A percentile compares a stretch with the other conserved stretches of the same genome.
Conservation (phyloP, 352 stramenopile species). For the Phytopythium boreale region DNA sequence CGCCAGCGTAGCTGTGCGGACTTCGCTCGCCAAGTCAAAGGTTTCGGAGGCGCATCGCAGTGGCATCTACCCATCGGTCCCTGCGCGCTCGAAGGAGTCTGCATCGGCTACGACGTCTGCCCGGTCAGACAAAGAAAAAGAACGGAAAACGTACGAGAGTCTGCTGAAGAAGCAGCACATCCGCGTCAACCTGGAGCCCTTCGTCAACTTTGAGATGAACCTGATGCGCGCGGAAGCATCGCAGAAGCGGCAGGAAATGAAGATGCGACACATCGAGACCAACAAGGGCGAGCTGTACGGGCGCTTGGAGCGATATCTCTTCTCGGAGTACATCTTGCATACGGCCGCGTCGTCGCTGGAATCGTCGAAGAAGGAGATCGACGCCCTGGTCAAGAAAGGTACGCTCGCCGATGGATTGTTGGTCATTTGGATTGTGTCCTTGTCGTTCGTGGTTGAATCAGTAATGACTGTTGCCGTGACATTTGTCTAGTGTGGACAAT, state of each 20-base stretch:
- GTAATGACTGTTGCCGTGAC: slow-evolving; percentile 3
- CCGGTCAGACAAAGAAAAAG: slow-evolving; percentile 9
- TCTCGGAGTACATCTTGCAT: slow-evolving; percentile 77
- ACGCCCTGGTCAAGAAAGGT: slow-evolving; percentile 74
- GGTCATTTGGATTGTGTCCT: background rate
- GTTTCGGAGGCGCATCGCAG: slow-evolving; percentile 27
- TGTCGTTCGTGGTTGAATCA: background rate
- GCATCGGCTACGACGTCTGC: slow-evolving; percentile 3
- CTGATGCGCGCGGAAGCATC: slow-evolving; percentile 69
- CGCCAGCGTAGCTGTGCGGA: slow-evolving; percentile 30
- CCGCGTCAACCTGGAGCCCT: slow-evolving; percentile 75
- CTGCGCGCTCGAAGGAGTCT: slow-evolving; percentile 12
- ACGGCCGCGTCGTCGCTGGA: slow-evolving; percentile 53
- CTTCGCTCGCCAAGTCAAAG: slow-evolving; percentile 46
- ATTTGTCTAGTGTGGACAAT: slow-evolving; percentile 44
- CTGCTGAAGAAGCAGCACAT: slow-evolving; percentile 48
- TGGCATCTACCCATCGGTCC: slow-evolving; percentile 40
- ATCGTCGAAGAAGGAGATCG: slow-evolving; percentile 61
- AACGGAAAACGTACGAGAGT: slow-evolving; percentile 21
- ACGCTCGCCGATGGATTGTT: slow-evolving; percentile 1
- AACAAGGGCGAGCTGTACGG: slow-evolving; percentile 81
- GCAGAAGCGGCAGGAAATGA: slow-evolving; percentile 78
- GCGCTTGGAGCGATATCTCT: slow-evolving; percentile 71
- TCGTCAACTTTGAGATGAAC: slow-evolving; percentile 84
- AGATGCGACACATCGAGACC: slow-evolving; percentile 81